Evolutionary conservation across 2,329 filamentous ascomycete genomes (phyloP).

Genomic region (Penicillium sp.): DNA sequence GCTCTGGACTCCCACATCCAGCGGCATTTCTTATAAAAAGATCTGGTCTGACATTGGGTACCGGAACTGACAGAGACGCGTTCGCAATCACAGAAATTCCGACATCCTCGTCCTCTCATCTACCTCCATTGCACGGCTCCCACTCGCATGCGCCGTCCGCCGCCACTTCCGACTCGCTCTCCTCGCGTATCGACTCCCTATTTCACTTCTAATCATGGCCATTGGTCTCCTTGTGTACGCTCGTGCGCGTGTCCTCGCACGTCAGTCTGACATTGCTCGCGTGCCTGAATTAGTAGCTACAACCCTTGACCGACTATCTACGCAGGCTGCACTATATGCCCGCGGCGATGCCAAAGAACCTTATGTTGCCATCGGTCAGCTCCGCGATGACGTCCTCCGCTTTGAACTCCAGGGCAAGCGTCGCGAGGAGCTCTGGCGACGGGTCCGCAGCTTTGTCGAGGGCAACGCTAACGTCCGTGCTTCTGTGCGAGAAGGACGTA

Average conservation of each 20-base stretch:
- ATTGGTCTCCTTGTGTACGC: slow-evolving; percentile 59
- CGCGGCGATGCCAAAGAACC: slow-evolving; percentile 66
- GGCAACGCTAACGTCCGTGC: slow-evolving; percentile 87
- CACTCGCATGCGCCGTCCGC: slow-evolving; percentile 61
- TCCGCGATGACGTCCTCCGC: slow-evolving; percentile 86
- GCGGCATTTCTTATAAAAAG: slow-evolving; percentile 25
- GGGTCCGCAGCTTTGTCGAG: slow-evolving; percentile 81
- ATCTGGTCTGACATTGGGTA: slow-evolving; percentile 51
- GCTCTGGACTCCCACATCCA: slow-evolving; percentile 19
- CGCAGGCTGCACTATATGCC: slow-evolving; percentile 77
- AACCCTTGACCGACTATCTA: slow-evolving; percentile 79
- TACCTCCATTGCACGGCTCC: slow-evolving; percentile 86
- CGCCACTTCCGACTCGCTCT: slow-evolving; percentile 48
- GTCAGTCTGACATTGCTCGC: slow-evolving; percentile 64
- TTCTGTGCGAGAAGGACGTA: slow-evolving; percentile 64
- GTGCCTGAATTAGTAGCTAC: slow-evolving; percentile 80
- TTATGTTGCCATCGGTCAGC: slow-evolving; percentile 81
- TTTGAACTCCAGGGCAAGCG: slow-evolving; percentile 73
- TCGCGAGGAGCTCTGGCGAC: slow-evolving; percentile 78
- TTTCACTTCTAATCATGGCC: slow-evolving; percentile 47
- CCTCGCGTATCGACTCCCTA: slow-evolving; percentile 51
- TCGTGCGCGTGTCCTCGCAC: slow-evolving; percentile 61
- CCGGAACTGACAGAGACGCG: slow-evolving; percentile 79
- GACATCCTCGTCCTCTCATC: slow-evolving; percentile 69
- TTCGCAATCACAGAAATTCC: slow-evolving; percentile 70